Evolutionary conservation across 768 basidiomycete genomes (phyloP).

Genomic region (Agaricus sinodeliciosus): DNA sequence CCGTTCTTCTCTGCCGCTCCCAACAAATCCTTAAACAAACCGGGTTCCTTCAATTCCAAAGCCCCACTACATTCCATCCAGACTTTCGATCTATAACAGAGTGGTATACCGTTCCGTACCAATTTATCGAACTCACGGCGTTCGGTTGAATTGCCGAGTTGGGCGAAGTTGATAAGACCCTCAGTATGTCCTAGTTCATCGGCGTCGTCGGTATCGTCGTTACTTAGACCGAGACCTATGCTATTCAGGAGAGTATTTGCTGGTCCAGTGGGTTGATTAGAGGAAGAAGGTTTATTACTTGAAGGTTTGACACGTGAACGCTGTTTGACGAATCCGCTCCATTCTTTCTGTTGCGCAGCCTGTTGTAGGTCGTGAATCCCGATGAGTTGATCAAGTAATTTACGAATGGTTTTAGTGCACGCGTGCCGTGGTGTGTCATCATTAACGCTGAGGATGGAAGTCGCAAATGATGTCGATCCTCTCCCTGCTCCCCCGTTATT

Average conservation of each 20-base stretch:
- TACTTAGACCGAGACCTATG: slow-evolving; percentile 14
- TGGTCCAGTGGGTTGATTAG: slow-evolving; percentile 30
- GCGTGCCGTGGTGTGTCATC: slow-evolving; percentile 64
- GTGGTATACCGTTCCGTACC: slow-evolving; percentile 81
- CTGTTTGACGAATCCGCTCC: slow-evolving; percentile 84
- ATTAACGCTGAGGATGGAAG: slow-evolving; percentile 54
- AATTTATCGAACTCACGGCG: slow-evolving; percentile 74
- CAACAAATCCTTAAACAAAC: slow-evolving; percentile 82
- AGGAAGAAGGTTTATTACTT: slow-evolving; percentile 15
- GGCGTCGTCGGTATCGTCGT: slow-evolving; percentile 41
- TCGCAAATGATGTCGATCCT: slow-evolving; percentile 15
- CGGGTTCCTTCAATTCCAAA: slow-evolving; percentile 87
- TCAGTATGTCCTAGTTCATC: slow-evolving; percentile 79
- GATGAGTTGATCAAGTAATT: slow-evolving; percentile 69
- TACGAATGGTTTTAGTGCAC: slow-evolving; percentile 67
- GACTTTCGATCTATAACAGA: slow-evolving; percentile 80
- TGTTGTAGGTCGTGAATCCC: slow-evolving; percentile 82
- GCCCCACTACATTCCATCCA: slow-evolving; percentile 95
- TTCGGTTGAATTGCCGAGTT: slow-evolving; percentile 78
- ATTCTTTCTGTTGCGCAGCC: slow-evolving; percentile 59
- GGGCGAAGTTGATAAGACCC: slow-evolving; percentile 85
- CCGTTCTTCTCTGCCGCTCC: slow-evolving; percentile 32
- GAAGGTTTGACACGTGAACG: slow-evolving; percentile 41
- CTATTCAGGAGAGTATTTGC: slow-evolving; percentile 68
- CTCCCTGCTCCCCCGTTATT: slow-evolving; percentile 56